A percentile compares a stretch with the other conserved stretches of the same genome.
These are phyloP conservation scores for Conringia planisiliqua DNA, from an alignment of 345 rosid species.

Conservation along the genomic window DNA sequence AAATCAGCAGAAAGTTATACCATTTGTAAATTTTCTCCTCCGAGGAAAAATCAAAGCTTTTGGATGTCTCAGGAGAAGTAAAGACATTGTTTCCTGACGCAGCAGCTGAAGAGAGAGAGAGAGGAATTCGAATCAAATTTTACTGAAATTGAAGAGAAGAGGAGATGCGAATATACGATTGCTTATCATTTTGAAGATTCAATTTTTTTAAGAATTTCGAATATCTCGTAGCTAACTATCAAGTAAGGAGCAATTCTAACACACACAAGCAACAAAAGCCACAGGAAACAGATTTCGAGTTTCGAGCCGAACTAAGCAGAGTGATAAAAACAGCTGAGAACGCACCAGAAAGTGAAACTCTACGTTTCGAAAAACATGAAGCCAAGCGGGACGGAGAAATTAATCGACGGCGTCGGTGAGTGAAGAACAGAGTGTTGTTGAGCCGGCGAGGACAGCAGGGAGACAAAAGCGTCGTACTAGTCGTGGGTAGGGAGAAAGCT, in stretches of 20 bases:
- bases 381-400: conserved; percentile 13
- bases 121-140: neutral
- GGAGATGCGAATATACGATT: neutral
- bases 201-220: neutral
- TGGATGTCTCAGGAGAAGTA: conserved; percentile 73
- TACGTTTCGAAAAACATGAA: conserved; percentile 2
- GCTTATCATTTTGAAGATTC: too few species aligned
- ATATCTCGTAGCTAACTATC: neutral
- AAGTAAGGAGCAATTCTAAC: neutral
- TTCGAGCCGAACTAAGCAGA: neutral
- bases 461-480: conserved; percentile 42
- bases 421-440: conserved; percentile 73
- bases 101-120: conserved; percentile 48
- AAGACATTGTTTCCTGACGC: conserved; percentile 54
- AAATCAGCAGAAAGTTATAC: conserved; percentile 36
- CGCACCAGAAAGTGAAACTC: conserved; percentile 6
- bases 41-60: conserved; percentile 78
- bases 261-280: neutral
- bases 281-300: neutral
- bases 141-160: neutral
- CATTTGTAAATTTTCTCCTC: conserved; percentile 95
- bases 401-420: conserved; percentile 41
- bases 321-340: neutral
- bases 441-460: conserved; percentile 53
- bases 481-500: conserved; percentile 43